Evolutionary conservation across 805 yeast species (phyloP).

Genomic region (Candida khao-thaluensis): DNA sequence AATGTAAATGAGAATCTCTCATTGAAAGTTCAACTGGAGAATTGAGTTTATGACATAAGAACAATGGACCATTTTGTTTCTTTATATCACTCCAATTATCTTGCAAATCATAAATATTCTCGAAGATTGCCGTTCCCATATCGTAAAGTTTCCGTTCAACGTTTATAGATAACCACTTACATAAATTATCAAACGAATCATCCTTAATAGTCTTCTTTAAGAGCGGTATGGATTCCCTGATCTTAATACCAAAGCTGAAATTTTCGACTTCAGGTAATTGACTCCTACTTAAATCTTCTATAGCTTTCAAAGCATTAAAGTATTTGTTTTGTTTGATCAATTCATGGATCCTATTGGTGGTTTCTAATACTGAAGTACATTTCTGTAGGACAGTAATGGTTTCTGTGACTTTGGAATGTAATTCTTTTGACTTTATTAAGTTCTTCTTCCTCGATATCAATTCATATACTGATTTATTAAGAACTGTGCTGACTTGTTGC

Average conservation of each 20-base stretch:
- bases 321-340: constrained; percentile 71
- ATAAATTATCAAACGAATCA: constrained; percentile 65
- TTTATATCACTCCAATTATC: constrained; percentile 57
- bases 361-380: constrained; percentile 78
- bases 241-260: constrained; percentile 72
- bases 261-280: constrained; percentile 70
- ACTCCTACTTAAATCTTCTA: constrained; percentile 69
- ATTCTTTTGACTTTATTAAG: constrained; percentile 59
- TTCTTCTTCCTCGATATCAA: constrained; percentile 61
- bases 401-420: constrained; percentile 65
- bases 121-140: constrained; percentile 58
- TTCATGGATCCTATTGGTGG: constrained; percentile 82
- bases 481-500: constrained; percentile 51
- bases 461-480: constrained; percentile 64
- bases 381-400: constrained; percentile 66
- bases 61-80: constrained; percentile 31
- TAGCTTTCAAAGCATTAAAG: constrained; percentile 80
- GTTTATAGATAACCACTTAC: constrained; percentile 60
- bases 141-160: constrained; percentile 58
- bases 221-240: constrained; percentile 73
- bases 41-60: constrained; percentile 65
- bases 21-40: constrained; percentile 82
- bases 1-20: constrained; percentile 53
- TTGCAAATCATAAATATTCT: constrained; percentile 55
- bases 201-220: constrained; percentile 70